These are phyloP conservation scores for Aspergillus coremiiformis DNA, from an alignment of 495 filamentous ascomycete genomes.

Conservation along the genomic window DNA sequence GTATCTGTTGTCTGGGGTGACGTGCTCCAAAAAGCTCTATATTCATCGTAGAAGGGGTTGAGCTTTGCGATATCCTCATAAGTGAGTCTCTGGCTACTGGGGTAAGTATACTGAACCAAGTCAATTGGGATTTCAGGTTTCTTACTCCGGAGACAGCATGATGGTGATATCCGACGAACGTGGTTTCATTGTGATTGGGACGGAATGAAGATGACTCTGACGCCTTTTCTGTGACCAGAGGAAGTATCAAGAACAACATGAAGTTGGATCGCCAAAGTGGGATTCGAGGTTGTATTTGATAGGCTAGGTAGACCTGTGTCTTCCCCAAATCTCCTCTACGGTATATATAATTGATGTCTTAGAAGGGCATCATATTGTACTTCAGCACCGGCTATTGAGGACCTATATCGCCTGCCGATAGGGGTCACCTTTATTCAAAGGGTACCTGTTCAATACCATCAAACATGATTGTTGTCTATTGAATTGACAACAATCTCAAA, in stretches of 20 bases:
- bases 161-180: background rate
- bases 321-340: too few species aligned
- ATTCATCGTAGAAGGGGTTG: conserved; percentile 28
- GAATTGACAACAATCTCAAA: too few species aligned
- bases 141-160: conserved; percentile 17
- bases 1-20: background rate
- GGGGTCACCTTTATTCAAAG: too few species aligned
- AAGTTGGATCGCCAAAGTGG: background rate
- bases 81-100: conserved; percentile 9
- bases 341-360: too few species aligned
- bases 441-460: too few species aligned
- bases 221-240: background rate
- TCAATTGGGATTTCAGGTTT: background rate
- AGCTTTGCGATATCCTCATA: conserved; percentile 27
- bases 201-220: background rate
- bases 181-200: background rate
- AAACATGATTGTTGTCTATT: too few species aligned
- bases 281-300: background rate
- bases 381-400: too few species aligned
- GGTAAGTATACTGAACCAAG: conserved; percentile 8
- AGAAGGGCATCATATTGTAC: too few species aligned
- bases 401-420: too few species aligned
- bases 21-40: conserved; percentile 14
- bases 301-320: too few species aligned
- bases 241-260: background rate